A percentile compares a stretch with the other conserved stretches of the same genome.
Conservation (phyloP, 352 stramenopile species). For the Thraustochytrium striatum region DNA sequence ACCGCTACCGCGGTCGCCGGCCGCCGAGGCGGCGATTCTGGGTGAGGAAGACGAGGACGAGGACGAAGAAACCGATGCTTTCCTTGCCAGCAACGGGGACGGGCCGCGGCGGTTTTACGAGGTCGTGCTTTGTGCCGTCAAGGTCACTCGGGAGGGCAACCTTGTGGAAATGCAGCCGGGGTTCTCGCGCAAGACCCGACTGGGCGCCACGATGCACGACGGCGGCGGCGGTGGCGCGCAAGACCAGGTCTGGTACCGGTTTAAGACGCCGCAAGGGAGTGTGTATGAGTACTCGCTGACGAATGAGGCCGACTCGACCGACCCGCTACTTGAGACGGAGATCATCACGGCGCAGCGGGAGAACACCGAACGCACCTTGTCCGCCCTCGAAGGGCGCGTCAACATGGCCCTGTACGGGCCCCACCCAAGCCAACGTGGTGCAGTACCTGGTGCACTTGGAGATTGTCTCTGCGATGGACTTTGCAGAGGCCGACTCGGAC, state of each 20-base stretch:
- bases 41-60: not conserved
- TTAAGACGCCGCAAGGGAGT: constrained; percentile 32
- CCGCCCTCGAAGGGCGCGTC: constrained; percentile 25
- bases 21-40: no score
- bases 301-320: constrained; percentile 27
- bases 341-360: constrained; percentile 38
- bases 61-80: not conserved
- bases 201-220: not conserved
- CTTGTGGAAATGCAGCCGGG: constrained; percentile 41
- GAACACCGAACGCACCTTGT: not conserved
- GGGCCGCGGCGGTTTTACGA: constrained; percentile 26
- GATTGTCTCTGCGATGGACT: constrained; percentile 24
- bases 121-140: constrained; percentile 38
- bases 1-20: no score
- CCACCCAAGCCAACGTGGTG: not conserved
- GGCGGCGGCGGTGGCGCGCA: not conserved
- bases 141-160: constrained; percentile 23
- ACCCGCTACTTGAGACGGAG: constrained; percentile 39
- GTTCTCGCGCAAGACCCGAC: not conserved
- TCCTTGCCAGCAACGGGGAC: not conserved
- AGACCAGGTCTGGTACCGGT: constrained; percentile 1
- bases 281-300: constrained; percentile 40
- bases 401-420: not conserved
- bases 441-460: not conserved
- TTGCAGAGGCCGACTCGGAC: constrained; percentile 23